A percentile compares a stretch with the other conserved stretches of the same genome.
Evolutionary conservation across 1,139 yeast species (phyloP).

Genomic region (Nadsonia commutata): DNA sequence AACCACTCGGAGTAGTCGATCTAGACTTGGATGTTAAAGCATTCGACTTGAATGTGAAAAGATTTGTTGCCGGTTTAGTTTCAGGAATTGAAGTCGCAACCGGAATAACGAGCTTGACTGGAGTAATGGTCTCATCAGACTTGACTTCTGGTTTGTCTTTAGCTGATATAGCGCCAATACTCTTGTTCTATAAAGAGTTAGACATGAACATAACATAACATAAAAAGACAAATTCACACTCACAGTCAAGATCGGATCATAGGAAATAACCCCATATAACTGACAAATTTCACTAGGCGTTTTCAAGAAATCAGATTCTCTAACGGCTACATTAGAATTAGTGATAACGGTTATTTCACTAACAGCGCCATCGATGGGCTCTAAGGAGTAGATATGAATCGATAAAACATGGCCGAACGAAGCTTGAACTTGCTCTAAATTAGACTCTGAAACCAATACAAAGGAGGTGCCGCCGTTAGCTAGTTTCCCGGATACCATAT

Average conservation of each 20-base stretch:
- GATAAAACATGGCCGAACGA: constrained; percentile 4
- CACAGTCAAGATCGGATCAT: constrained; percentile 4
- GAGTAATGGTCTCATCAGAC: too few species aligned
- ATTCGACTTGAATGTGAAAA: too few species aligned
- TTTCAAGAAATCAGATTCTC: constrained; percentile 3
- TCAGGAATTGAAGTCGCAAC: too few species aligned
- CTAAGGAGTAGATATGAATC: constrained; percentile 8
- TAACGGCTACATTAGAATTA: constrained; percentile 3
- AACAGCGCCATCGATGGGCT: constrained; percentile 2
- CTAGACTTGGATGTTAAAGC: too few species aligned
- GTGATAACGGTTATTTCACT: constrained; percentile 6
- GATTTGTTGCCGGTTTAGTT: too few species aligned
- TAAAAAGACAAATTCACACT: too few species aligned
- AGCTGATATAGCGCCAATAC: too few species aligned
- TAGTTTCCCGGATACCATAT: constrained; percentile 10
- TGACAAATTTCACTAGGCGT: constrained; percentile 1
- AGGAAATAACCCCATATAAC: constrained; percentile 6
- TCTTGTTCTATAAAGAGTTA: too few species aligned
- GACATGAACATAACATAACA: too few species aligned
- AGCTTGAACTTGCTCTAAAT: constrained; percentile 6
- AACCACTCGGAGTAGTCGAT: too few species aligned
- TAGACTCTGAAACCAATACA: constrained; percentile 6
- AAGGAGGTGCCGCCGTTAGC: constrained; percentile 2
- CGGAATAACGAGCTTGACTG: too few species aligned
- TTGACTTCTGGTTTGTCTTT: too few species aligned